Evolutionary conservation across 2,329 filamentous ascomycete genomes (phyloP).

Genomic region (Rhexocercosporidium sp.): DNA sequence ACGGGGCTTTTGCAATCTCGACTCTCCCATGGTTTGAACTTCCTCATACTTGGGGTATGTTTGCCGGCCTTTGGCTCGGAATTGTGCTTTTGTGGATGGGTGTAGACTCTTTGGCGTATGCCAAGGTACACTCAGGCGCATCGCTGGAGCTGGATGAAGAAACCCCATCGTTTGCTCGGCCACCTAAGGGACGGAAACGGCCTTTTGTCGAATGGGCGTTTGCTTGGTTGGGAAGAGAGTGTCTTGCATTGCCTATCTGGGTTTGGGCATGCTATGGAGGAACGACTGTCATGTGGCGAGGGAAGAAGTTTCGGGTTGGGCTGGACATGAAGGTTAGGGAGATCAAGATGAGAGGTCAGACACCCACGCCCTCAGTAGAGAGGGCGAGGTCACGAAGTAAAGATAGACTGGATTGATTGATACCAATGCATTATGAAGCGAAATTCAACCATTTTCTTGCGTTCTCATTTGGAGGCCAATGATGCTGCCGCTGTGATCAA

Average conservation of each 20-base stretch:
- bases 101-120: conserved; percentile 76
- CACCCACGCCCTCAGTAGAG: conserved; percentile 23
- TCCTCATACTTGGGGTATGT: conserved; percentile 70
- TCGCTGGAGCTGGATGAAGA: conserved; percentile 73
- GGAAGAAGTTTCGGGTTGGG: conserved; percentile 79
- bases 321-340: conserved; percentile 83
- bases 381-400: conserved; percentile 33
- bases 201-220: conserved; percentile 73
- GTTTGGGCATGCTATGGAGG: conserved; percentile 88
- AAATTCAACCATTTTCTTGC: not conserved
- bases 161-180: conserved; percentile 75
- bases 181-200: conserved; percentile 62
- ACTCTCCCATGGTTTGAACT: conserved; percentile 70
- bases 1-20: conserved; percentile 79
- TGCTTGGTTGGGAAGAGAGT: conserved; percentile 85
- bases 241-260: conserved; percentile 88
- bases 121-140: conserved; percentile 72
- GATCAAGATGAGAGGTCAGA: conserved; percentile 27
- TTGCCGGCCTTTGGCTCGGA: conserved; percentile 67
- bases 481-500: not conserved
- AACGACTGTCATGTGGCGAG: conserved; percentile 85
- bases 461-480: not conserved
- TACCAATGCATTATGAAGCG: not conserved
- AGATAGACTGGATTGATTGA: conserved; percentile 38
- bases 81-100: conserved; percentile 74